phyloP scores from a whole-genome alignment of 306 rosid species.

The Lathyrus tuberosus region DNA sequence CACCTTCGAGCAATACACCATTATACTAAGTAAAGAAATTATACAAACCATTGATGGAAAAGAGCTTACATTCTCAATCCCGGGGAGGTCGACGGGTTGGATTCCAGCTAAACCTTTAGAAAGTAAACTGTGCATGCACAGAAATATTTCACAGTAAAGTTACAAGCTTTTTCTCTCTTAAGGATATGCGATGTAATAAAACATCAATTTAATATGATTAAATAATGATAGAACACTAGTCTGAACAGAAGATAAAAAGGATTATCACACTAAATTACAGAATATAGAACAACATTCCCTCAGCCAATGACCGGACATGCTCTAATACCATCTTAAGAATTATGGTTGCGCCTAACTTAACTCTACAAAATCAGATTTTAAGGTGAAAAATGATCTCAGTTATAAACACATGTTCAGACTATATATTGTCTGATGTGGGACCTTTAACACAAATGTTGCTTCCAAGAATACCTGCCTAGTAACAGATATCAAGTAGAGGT shows the following conservation, averaged over 20 bases:
- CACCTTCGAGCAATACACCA: constrained; percentile 28
- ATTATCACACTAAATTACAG: neutral
- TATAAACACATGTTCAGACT: no score
- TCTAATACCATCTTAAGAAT: no score
- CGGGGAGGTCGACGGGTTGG: constrained; percentile 63
- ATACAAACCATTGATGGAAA: constrained; percentile 3
- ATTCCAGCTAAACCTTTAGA: constrained; percentile 71
- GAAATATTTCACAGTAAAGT: constrained; percentile 24
- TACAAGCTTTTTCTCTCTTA: constrained; percentile 26
- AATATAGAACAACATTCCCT: neutral
- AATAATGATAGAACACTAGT: neutral
- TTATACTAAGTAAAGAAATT: constrained; percentile 4
- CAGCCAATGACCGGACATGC: no score
- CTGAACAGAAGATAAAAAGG: neutral
- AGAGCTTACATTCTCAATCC: constrained; percentile 62
- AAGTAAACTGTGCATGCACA: constrained; percentile 51
- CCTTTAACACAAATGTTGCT: no score
- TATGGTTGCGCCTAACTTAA: no score
- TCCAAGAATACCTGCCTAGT: neutral
- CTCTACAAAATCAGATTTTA: no score
- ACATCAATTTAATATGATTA: neutral
- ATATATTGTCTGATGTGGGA: no score
- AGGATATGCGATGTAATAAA: neutral
- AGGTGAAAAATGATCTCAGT: no score
- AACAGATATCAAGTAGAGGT: neutral